Base-by-base conservation (phyloP, 1,284 basidiomycete species). In the Irpex lacteus region DNA sequence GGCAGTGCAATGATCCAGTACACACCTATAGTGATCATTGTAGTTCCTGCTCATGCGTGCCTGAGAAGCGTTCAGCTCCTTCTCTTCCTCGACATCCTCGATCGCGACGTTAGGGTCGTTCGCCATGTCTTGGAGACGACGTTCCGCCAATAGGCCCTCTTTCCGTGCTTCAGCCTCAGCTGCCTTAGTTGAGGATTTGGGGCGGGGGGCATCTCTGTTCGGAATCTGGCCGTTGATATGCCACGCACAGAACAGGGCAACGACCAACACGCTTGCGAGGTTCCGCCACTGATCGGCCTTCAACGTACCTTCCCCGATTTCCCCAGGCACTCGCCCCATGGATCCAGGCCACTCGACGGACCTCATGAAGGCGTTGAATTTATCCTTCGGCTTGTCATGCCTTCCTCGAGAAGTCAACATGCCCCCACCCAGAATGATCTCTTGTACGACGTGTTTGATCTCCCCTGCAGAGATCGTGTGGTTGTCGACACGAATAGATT, bases 201-300 rank as follows among this genome's bases (percentile, higher is more conserved):
- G 61, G 9, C 62, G 61, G 2, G 70, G 70, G 6, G 72, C 70
- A 6, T 72, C 60, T 13, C n/a, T 18, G 47, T 72, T 67, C 1
- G 73, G 72, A 3, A 74, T 72, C 19, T 63, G 47, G 1, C 72
- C 72, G 50, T 72, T 65, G 7, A 70, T 60, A 34, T 71, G 40
- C 70, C 71, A 73, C 2, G 67, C 67, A 26, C 54, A 34, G 36
- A 67, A 73, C 4, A 73, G 62, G 0, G 58, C 70, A 13, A 72
- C 64, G 32, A 67, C 64, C 4, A 73, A 61, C 2, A 73, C 49
- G 5, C 54, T 34, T 11, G 66, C 55, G 49, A 66, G 67, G 9
- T 65, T 69, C 2, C 68, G 66, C 71, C 71, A 73, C 50, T 73
- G 66, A 54, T 74, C 72, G 0, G 72, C 72, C 65, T 74, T 74